Conservation (phyloP, 139 green algal species). For the Picochlorum sp. region DNA sequence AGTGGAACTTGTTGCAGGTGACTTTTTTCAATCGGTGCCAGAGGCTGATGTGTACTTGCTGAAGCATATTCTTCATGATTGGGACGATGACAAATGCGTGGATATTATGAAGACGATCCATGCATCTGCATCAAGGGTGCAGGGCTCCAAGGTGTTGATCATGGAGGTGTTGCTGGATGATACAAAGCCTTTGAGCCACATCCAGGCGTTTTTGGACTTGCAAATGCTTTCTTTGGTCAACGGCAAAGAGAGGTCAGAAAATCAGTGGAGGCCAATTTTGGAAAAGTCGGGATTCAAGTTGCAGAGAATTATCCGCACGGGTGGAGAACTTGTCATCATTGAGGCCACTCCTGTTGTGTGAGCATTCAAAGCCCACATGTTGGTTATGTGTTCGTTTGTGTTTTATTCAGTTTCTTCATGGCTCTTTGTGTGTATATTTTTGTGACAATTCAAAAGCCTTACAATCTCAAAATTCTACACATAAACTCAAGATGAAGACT, state of each 20-base stretch:
- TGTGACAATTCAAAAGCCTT: too few species aligned
- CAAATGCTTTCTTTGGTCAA: neutral
- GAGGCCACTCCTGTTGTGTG: neutral
- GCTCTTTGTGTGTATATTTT: too few species aligned
- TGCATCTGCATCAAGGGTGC: neutral
- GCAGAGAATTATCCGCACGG: neutral
- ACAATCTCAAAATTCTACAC: too few species aligned
- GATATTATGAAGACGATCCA: neutral
- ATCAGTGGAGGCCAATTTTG: neutral
- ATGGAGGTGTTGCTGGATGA: neutral
- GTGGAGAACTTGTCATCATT: neutral
- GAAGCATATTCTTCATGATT: constrained; percentile 11
- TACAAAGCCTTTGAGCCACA: neutral
- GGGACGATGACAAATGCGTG: neutral
- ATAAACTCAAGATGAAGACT: neutral
- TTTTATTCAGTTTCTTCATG: too few species aligned
- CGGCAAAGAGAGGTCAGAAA: neutral
- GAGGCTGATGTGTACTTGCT: constrained; percentile 3
- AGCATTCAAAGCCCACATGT: too few species aligned
- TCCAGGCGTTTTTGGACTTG: neutral
- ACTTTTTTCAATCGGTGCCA: neutral
- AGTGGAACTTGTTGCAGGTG: constrained; percentile 3
- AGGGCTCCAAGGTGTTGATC: neutral
- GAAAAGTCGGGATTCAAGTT: neutral
- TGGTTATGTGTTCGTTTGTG: too few species aligned